Evolutionary conservation across 192 early-diverging fungal genomes (phyloP).

Genomic region (Umbelopsis isabellina): DNA sequence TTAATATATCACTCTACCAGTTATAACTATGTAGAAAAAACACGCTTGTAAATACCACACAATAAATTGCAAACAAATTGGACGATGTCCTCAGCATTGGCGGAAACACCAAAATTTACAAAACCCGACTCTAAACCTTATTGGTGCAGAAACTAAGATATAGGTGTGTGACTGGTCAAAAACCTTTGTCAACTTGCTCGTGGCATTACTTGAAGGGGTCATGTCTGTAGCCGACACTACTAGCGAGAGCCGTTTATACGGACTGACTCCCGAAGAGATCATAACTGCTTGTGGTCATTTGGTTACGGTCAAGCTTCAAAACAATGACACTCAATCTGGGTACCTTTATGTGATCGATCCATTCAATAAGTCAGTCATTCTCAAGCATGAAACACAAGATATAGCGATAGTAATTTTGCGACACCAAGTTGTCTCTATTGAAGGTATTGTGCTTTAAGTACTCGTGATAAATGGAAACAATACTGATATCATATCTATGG

Average conservation of each 20-base stretch:
- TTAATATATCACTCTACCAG: too few species aligned
- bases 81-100: too few species aligned
- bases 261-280: slow-evolving; percentile 3
- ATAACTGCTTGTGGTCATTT: neutral
- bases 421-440: neutral
- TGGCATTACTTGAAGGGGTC: too few species aligned
- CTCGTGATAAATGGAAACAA: neutral
- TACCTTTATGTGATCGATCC: slow-evolving; percentile 9
- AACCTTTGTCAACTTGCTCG: too few species aligned
- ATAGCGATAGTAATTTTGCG: slow-evolving; percentile 1
- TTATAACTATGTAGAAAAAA: too few species aligned
- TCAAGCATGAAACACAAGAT: neutral
- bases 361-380: neutral
- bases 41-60: too few species aligned
- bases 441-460: neutral
- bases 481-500: neutral
- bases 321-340: neutral
- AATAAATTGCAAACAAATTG: too few species aligned
- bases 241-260: neutral
- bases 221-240: neutral
- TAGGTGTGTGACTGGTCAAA: too few species aligned
- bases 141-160: too few species aligned
- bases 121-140: too few species aligned
- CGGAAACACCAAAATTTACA: too few species aligned
- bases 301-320: neutral